Conservation (phyloP, 208 protist genomes). For the Trypanosomatidae sp. region DNA sequence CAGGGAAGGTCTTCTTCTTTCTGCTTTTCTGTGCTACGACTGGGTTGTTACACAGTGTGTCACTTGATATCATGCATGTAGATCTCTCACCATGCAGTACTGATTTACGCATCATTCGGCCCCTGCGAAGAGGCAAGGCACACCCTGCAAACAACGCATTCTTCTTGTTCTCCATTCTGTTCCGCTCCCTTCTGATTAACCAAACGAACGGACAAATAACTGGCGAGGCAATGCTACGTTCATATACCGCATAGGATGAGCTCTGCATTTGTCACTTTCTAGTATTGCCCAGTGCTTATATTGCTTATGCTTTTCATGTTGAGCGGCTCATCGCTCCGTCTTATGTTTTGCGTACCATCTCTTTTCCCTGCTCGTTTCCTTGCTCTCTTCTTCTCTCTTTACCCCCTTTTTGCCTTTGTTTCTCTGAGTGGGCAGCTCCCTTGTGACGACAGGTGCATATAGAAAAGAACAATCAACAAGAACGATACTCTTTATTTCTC, state of each 20-base stretch:
- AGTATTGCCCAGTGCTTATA: not conserved
- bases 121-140: not conserved
- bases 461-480: not conserved
- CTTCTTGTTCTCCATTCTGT: not conserved
- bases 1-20: not conserved
- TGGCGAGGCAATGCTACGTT: not conserved
- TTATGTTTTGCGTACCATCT: constrained; percentile 1
- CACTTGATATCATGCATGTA: not conserved
- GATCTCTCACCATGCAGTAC: not conserved
- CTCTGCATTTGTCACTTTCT: not conserved
- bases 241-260: not conserved
- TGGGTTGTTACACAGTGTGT: not conserved
- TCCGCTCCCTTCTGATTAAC: not conserved
- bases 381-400: not conserved
- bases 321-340: not conserved
- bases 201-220: not conserved
- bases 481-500: not conserved
- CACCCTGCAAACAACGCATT: not conserved
- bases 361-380: constrained; percentile 5
- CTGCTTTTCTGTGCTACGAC: not conserved
- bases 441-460: not conserved
- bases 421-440: not conserved
- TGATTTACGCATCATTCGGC: not conserved
- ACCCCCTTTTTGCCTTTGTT: not conserved
- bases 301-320: not conserved